Conservation (phyloP, 1,284 basidiomycete genomes). For the Ceratobasidium sp. region DNA sequence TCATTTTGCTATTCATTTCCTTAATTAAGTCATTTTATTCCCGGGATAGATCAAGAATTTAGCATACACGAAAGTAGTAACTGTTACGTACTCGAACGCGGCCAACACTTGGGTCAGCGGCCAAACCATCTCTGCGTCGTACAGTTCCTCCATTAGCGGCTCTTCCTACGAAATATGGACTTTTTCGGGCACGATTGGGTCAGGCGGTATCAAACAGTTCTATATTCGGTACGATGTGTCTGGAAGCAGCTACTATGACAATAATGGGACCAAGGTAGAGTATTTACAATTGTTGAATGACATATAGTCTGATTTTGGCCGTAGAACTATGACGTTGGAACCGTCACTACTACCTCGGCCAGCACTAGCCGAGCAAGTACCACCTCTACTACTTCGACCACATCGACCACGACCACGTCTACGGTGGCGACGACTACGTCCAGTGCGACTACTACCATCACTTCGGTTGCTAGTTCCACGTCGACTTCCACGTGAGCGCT, state of each 20-base stretch:
- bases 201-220: constrained; percentile 36
- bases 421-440: neutral
- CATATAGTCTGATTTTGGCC: neutral
- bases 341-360: constrained; percentile 21
- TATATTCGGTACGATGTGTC: constrained; percentile 35
- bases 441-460: no score
- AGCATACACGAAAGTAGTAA: constrained; percentile 28
- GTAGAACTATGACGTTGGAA: constrained; percentile 30
- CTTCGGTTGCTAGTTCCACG: neutral
- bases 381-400: neutral
- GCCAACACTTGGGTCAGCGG: constrained; percentile 37
- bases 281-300: neutral
- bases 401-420: neutral
- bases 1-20: neutral
- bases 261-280: constrained; percentile 24
- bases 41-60: constrained; percentile 23
- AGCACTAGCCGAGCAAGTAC: constrained; percentile 1
- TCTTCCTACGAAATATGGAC: constrained; percentile 30
- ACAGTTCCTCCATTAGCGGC: constrained; percentile 27
- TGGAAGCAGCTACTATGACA: constrained; percentile 26
- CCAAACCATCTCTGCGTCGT: constrained; percentile 30
- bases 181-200: constrained; percentile 34
- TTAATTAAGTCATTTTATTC: neutral
- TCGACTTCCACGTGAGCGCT: constrained; percentile 20
- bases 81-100: constrained; percentile 34